Evolutionary conservation across 352 stramenopile species (phyloP), one percentile per base, ranked within the genome.

Genomic region (Globisporangium rhizosaccharum): DNA sequence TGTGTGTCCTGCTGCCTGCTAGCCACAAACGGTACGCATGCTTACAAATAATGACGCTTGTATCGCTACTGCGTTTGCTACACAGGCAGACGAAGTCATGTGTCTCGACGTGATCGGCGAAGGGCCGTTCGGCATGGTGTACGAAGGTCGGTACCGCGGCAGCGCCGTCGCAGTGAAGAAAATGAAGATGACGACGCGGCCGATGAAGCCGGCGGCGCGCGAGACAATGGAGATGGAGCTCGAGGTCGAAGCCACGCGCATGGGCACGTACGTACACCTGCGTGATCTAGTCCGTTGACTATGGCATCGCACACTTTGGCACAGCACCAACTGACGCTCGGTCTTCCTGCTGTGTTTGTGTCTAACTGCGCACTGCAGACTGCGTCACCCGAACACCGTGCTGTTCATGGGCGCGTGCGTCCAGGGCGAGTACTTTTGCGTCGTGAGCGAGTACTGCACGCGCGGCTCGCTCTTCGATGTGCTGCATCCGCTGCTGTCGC

Each of bases 361-460:
- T 50, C 18, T 48, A 7, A 47, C 30, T 39, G 14, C 20, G 49
- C 17, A 33, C 17, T 48, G 37, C 56, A 90, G 82, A 49, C 83
- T 99, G 65, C 78, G 96, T n/a, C 97, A 99, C 75, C 97, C 97
- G 3, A 99, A 99, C 75, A 98, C 98, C 26, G 97, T 98, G 63
- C 78, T 99, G 23, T 99, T 98, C 71, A 98, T 99, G 92, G 96
- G 96, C 45, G 96, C 96, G 39, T 99, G 95, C 73, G 79, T 98
- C 15, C 82, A 97, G 59, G 89, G 96, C 56, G 92, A 97, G 46
- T 97, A 98, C 68, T 92, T 98, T 55, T 97, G 94, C 49, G 98
- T 99, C 55, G 83, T 99, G 26, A 99, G 82, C 61, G 96, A 99
- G 72, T 92, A 97, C 51, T 97, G 95, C 60, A 90, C 87, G 37